phyloP scores from a whole-genome alignment of 1,139 yeast genomes.

The Sugiyamaella sp. region DNA sequence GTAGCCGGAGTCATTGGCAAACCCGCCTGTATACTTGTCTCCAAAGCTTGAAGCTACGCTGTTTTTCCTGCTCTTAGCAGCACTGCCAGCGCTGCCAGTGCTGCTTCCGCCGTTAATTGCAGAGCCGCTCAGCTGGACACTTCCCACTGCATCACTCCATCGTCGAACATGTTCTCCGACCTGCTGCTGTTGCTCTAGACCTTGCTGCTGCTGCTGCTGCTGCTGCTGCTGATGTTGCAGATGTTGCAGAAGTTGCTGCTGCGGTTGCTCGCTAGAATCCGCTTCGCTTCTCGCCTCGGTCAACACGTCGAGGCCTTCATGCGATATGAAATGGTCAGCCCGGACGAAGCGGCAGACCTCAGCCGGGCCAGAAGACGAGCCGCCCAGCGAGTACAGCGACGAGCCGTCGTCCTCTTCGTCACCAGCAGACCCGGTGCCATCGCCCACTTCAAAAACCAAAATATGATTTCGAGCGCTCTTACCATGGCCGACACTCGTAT shows the following conservation, averaged over 20 bases:
- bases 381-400: constrained; percentile 12
- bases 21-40: constrained; percentile 1
- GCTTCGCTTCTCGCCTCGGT: constrained; percentile 1
- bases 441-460: constrained; percentile 31
- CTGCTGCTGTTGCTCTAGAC: neutral
- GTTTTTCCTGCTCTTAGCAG: constrained; percentile 8
- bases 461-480: constrained; percentile 36
- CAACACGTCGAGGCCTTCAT: constrained; percentile 2
- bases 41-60: constrained; percentile 15
- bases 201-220: neutral
- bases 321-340: constrained; percentile 18
- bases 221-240: neutral
- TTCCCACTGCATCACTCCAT: constrained; percentile 3
- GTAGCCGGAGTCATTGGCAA: constrained; percentile 6
- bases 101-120: too few relatives aligned
- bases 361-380: constrained; percentile 25
- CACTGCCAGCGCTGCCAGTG: constrained; percentile 5
- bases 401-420: constrained; percentile 15
- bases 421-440: constrained; percentile 2
- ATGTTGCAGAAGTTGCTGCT: neutral
- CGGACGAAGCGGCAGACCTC: constrained; percentile 36
- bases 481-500: constrained; percentile 40
- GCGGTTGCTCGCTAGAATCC: constrained; percentile 1
- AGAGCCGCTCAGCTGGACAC: neutral
- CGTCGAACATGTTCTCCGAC: neutral